Evolutionary conservation across 1,284 basidiomycete species (phyloP).

Genomic region (Malassezia yamatoensis): DNA sequence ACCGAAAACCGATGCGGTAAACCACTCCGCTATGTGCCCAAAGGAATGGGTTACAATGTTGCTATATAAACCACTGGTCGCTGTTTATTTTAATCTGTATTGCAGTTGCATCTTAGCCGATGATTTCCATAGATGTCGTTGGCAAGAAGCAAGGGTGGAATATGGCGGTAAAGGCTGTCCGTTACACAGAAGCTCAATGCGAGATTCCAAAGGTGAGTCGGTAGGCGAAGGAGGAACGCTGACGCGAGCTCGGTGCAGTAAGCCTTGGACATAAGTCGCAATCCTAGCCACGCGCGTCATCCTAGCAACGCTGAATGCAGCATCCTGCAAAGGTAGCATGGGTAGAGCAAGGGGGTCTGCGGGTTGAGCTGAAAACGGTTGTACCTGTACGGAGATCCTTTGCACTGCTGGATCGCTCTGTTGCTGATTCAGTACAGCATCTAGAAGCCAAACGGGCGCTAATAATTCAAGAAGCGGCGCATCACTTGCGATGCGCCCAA

Average conservation of each 20-base stretch:
- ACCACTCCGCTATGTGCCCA: conserved; percentile 22
- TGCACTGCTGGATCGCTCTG: neutral
- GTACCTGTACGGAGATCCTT: neutral
- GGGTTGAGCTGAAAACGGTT: neutral
- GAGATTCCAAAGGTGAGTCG: neutral
- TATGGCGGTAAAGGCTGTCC: neutral
- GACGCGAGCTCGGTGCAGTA: neutral
- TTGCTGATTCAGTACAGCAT: neutral
- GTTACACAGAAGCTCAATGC: conserved; percentile 14
- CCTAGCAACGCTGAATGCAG: neutral
- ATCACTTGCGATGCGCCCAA: neutral
- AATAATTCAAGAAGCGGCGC: conserved; percentile 8
- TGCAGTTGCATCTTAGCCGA: neutral
- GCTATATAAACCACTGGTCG: neutral
- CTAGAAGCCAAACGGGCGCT: conserved; percentile 8
- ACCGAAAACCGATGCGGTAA: conserved; percentile 23
- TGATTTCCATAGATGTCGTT: conserved; percentile 4
- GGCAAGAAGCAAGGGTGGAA: conserved; percentile 5
- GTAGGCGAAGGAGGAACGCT: neutral
- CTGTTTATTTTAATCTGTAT: neutral
- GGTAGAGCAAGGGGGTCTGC: neutral
- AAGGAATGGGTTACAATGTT: neutral
- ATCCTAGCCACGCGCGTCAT: conserved; percentile 4
- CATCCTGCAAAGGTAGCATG: neutral
- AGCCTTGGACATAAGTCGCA: neutral